A percentile compares a stretch with the other conserved stretches of the same genome.
These are phyloP conservation scores for Diutina sp. DNA, from an alignment of 1,139 yeast species.

Conservation along the genomic window DNA sequence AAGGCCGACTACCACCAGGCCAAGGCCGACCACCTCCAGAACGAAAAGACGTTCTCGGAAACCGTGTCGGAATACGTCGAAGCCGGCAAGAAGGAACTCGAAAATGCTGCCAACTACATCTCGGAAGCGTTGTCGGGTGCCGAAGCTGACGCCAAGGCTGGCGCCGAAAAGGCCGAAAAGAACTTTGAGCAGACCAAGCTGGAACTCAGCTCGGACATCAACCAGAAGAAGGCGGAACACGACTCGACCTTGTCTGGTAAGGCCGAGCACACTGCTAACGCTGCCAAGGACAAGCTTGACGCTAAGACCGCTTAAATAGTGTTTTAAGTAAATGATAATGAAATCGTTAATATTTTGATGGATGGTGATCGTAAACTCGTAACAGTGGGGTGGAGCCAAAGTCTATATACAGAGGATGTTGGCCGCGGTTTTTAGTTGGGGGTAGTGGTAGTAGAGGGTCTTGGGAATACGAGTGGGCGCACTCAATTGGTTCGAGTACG, in stretches of 20 bases:
- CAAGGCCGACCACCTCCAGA: background rate
- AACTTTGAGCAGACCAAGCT: background rate
- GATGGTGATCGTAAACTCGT: background rate
- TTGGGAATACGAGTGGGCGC: background rate
- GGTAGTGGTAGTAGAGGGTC: background rate
- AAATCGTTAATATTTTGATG: background rate
- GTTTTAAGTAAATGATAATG: background rate
- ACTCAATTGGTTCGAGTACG: background rate
- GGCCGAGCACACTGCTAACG: background rate
- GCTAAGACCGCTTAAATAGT: background rate
- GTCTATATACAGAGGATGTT: background rate
- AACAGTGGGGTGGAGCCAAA: background rate
- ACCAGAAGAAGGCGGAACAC: background rate
- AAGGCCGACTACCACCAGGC: background rate
- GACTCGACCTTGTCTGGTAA: background rate
- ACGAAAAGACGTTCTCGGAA: background rate
- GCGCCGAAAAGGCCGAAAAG: background rate
- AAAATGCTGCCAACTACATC: background rate
- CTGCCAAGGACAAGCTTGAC: background rate
- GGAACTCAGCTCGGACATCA: background rate
- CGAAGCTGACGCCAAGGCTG: background rate
- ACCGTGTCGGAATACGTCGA: constrained; percentile 2
- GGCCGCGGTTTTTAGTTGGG: background rate
- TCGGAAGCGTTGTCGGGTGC: background rate
- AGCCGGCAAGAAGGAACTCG: background rate